Evolutionary conservation across 78 protist species (phyloP).

Genomic region (Neovahlkampfia damariscottae): DNA sequence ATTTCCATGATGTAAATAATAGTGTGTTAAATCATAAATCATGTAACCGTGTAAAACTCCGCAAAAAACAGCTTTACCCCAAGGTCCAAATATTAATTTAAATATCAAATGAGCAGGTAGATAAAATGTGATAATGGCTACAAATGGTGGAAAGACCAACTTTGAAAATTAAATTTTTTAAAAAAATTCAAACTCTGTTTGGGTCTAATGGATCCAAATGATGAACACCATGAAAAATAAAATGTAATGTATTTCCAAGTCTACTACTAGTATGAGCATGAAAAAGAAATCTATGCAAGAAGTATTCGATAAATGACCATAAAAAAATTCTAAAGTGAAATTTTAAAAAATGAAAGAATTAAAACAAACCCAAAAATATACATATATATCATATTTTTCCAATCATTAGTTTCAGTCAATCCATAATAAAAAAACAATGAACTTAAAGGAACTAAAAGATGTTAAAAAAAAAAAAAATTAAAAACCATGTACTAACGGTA

Average conservation of each 20-base stretch:
- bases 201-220: constrained; percentile 66
- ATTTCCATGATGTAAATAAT: constrained; percentile 23
- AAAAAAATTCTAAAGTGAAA: constrained; percentile 36
- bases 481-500: too few species aligned
- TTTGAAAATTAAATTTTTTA: too few species aligned
- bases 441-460: too few species aligned
- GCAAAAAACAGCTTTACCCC: not conserved
- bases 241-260: constrained; percentile 54
- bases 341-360: too few species aligned
- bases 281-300: constrained; percentile 50
- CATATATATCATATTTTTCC: too few species aligned
- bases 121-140: not conserved
- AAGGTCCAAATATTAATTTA: not conserved
- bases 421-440: too few species aligned
- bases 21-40: constrained; percentile 26
- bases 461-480: too few species aligned
- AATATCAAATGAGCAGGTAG: not conserved
- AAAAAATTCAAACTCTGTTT: too few species aligned
- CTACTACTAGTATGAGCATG: constrained; percentile 33
- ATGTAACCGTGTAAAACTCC: constrained; percentile 23
- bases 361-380: too few species aligned
- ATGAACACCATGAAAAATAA: constrained; percentile 68
- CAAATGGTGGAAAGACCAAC: constrained; percentile 50
- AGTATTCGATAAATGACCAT: constrained; percentile 53
- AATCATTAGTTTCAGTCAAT: too few species aligned